These are phyloP conservation scores for Novymonas esmeraldas DNA, from an alignment of 208 protist species.

Conservation along the genomic window DNA sequence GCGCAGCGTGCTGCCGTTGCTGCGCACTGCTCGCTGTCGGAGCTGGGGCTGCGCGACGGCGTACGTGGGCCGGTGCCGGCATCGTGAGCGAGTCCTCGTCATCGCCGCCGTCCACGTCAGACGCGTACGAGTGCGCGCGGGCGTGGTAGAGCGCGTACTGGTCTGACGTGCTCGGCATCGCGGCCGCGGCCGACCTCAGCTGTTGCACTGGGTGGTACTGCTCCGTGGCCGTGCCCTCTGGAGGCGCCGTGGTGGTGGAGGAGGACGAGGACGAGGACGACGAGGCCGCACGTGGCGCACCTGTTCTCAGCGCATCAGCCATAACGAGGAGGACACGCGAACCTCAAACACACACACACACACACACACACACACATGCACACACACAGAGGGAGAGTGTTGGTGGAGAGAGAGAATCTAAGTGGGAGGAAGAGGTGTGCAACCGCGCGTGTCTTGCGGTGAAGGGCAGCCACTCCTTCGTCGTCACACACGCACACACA, in stretches of 20 bases:
- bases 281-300: not conserved
- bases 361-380: too few relatives aligned
- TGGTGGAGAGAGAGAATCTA: too few relatives aligned
- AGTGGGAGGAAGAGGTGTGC: too few relatives aligned
- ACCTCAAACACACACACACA: too few relatives aligned
- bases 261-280: constrained; percentile 9
- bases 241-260: constrained; percentile 19
- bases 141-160: constrained; percentile 15
- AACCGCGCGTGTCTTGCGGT: too few relatives aligned
- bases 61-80: constrained; percentile 7
- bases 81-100: constrained; percentile 18
- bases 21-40: not conserved
- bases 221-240: constrained; percentile 26
- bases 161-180: not conserved
- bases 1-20: not conserved
- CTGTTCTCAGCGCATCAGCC: not conserved
- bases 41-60: not conserved
- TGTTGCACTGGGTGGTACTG: constrained; percentile 14
- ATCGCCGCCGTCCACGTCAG: constrained; percentile 12
- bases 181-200: not conserved
- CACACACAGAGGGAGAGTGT: too few relatives aligned
- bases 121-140: constrained; percentile 26
- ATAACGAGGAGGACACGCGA: too few relatives aligned
- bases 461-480: too few relatives aligned
- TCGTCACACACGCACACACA: too few relatives aligned